These are phyloP conservation scores for Jatropha podagrica DNA, from an alignment of 441 rosid genomes.

Conservation along the genomic window DNA sequence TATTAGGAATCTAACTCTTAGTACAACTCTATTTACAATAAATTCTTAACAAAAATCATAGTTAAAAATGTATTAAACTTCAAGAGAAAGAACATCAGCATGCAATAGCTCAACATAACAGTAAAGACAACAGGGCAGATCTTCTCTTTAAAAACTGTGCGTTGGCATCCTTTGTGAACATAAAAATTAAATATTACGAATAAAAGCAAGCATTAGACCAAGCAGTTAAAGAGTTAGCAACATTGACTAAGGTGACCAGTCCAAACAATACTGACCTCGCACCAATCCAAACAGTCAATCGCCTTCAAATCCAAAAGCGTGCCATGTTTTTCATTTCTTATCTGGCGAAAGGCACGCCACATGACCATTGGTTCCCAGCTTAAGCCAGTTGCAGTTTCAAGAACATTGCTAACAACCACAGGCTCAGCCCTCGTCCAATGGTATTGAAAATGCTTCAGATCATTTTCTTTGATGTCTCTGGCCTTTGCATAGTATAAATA, in stretches of 20 bases:
- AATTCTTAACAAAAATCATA: too few species aligned
- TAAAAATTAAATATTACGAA: not conserved
- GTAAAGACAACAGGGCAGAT: not conserved
- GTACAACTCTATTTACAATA: too few species aligned
- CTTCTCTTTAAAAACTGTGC: not conserved
- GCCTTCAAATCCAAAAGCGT: slow-evolving; percentile 54
- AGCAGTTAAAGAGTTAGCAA: not conserved
- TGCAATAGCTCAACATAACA: not conserved
- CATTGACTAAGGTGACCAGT: not conserved
- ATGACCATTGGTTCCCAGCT: slow-evolving; percentile 97
- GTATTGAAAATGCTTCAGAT: slow-evolving; percentile 67
- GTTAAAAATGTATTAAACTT: not conserved
- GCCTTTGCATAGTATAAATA: slow-evolving; percentile 65
- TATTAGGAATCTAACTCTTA: too few species aligned
- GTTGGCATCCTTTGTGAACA: not conserved
- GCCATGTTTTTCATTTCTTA: slow-evolving; percentile 34
- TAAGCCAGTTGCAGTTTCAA: slow-evolving; percentile 66
- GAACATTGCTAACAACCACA: slow-evolving; percentile 71
- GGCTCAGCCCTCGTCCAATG: slow-evolving; percentile 92
- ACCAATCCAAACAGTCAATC: slow-evolving; percentile 69
- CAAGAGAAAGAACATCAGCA: not conserved
- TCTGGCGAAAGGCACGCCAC: slow-evolving; percentile 87
- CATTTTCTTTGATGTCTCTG: slow-evolving; percentile 43
- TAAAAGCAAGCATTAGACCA: not conserved
- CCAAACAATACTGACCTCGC: slow-evolving; percentile 64